Evolutionary conservation across 2,329 filamentous ascomycete genomes (phyloP).

Genomic region (Lachnellula hyalina): DNA sequence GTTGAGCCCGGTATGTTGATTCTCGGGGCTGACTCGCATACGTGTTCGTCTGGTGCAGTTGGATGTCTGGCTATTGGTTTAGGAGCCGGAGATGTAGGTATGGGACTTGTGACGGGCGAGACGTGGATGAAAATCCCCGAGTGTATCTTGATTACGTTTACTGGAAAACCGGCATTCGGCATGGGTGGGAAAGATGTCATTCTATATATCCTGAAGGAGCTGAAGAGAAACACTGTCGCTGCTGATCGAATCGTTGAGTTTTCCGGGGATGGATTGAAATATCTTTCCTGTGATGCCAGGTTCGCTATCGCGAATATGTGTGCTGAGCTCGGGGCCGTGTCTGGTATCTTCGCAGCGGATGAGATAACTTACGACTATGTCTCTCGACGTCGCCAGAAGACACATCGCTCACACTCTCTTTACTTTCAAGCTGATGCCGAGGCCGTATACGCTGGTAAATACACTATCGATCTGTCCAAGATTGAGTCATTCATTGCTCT

Average conservation of each 20-base stretch:
- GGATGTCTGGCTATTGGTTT: constrained; percentile 40
- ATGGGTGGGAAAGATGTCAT: constrained; percentile 43
- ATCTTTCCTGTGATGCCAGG: constrained; percentile 36
- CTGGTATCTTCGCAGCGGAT: constrained; percentile 39
- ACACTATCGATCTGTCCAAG: constrained; percentile 35
- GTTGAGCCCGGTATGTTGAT: constrained; percentile 40
- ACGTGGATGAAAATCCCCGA: constrained; percentile 44
- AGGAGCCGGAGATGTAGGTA: constrained; percentile 40
- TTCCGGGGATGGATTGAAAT: constrained; percentile 35
- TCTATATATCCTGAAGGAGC: constrained; percentile 37
- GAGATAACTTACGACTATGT: constrained; percentile 26
- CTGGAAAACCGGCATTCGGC: constrained; percentile 33
- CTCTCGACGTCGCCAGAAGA: too few relatives aligned
- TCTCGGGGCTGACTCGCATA: constrained; percentile 42
- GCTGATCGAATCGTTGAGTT: constrained; percentile 42
- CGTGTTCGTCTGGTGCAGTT: constrained; percentile 39
- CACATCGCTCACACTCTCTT: too few relatives aligned
- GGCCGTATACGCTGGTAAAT: constrained; percentile 34
- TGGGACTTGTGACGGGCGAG: constrained; percentile 41
- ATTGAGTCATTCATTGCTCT: constrained; percentile 36
- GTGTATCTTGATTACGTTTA: constrained; percentile 36
- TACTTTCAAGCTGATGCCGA: constrained; percentile 38
- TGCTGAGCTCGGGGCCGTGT: constrained; percentile 38
- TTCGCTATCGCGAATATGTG: too few relatives aligned
- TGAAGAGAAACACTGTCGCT: constrained; percentile 43